Evolutionary conservation across 768 basidiomycete genomes (phyloP).

Genomic region (Pleurotus cornucopiae): DNA sequence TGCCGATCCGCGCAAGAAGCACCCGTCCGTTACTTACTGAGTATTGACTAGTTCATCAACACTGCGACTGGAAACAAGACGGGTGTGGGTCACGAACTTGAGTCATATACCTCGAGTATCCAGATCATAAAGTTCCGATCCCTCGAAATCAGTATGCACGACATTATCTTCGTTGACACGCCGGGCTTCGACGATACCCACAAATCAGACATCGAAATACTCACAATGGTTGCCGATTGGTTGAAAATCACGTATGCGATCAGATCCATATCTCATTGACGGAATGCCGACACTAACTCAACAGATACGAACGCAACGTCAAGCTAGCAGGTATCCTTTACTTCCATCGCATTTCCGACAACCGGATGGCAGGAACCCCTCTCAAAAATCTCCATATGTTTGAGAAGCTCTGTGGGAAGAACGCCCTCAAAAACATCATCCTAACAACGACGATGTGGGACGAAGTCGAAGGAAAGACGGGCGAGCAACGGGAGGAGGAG

Average conservation of each 20-base stretch:
- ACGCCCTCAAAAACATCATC: slow-evolving; percentile 7
- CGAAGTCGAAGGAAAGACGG: not conserved
- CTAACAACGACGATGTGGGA: slow-evolving; percentile 13
- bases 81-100: slow-evolving; percentile 12
- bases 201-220: slow-evolving; percentile 14
- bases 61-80: slow-evolving; percentile 1
- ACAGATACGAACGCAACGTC: slow-evolving; percentile 9
- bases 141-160: slow-evolving; percentile 1
- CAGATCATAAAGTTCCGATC: not conserved
- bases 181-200: slow-evolving; percentile 19
- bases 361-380: slow-evolving; percentile 10
- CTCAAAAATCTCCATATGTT: slow-evolving; percentile 12
- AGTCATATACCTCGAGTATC: slow-evolving; percentile 12
- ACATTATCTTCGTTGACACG: slow-evolving; percentile 17
- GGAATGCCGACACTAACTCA: not conserved
- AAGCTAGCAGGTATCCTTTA: slow-evolving; percentile 18
- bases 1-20: not conserved
- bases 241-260: slow-evolving; percentile 10
- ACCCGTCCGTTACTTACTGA: not conserved
- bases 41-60: slow-evolving; percentile 16
- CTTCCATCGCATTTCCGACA: slow-evolving; percentile 17
- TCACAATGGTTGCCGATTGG: slow-evolving; percentile 17
- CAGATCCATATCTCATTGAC: not conserved
- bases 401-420: slow-evolving; percentile 13
- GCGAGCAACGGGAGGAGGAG: slow-evolving; percentile 8